Percentiles rank a stretch among this genome's conserved stretches.
phyloP scores from a whole-genome alignment of 179 eudicot species.

The Carnegiea gigantea region DNA sequence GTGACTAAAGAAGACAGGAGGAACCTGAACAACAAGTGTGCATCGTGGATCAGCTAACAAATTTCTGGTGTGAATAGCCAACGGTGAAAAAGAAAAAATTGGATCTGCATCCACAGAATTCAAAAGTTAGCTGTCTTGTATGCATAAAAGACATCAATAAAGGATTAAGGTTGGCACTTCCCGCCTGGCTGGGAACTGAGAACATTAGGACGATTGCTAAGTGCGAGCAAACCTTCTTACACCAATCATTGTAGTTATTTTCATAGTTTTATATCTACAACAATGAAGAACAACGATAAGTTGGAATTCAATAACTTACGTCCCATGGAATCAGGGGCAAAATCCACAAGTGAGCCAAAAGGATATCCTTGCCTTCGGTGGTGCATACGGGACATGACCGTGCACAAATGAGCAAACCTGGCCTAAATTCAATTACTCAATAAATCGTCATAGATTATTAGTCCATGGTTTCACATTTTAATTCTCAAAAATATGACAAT shows the following conservation, averaged over 20 bases:
- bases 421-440: conserved; percentile 49
- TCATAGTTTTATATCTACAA: background rate
- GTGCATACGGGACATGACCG: conserved; percentile 96
- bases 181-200: background rate
- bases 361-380: conserved; percentile 97
- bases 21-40: conserved; percentile 95
- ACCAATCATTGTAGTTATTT: background rate
- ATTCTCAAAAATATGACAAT: background rate
- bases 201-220: background rate
- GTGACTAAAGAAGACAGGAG: conserved; percentile 13
- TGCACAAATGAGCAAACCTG: conserved; percentile 93
- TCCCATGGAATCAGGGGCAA: conserved; percentile 93
- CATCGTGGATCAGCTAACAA: conserved; percentile 89
- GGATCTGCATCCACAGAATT: conserved; percentile 63
- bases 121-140: background rate
- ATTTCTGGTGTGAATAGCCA: conserved; percentile 97
- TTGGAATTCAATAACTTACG: conserved; percentile 55
- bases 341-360: conserved; percentile 94
- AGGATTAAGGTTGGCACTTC: background rate
- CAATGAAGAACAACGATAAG: background rate
- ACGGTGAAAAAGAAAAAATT: conserved; percentile 89
- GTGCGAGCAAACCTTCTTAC: background rate
- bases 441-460: conserved; percentile 13
- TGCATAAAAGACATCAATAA: no score
- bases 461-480: background rate